These are phyloP conservation scores for Nematodospora anomalae DNA, from an alignment of 1,139 yeast species.

Conservation along the genomic window DNA sequence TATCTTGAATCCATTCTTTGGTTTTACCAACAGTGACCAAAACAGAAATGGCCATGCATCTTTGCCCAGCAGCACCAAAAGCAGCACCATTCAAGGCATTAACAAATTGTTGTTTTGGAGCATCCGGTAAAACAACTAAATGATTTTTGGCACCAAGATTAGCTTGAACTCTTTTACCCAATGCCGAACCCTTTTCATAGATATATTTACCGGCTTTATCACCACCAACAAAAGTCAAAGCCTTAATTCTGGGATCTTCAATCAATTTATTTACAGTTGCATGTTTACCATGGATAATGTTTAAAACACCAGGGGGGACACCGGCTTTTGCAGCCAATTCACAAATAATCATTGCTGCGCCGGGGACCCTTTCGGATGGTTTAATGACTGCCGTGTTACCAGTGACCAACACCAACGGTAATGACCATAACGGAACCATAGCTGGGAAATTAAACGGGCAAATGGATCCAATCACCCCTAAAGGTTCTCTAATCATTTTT, in stretches of 20 bases:
- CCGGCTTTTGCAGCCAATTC: constrained; percentile 77
- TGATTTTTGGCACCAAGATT: constrained; percentile 80
- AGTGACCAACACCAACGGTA: constrained; percentile 72
- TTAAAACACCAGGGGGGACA: constrained; percentile 73
- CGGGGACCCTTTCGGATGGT: constrained; percentile 80
- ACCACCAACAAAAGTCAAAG: constrained; percentile 77
- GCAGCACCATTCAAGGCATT: constrained; percentile 76
- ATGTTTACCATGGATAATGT: constrained; percentile 75
- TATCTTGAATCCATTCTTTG: constrained; percentile 62
- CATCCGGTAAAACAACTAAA: constrained; percentile 72
- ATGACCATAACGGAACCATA: constrained; percentile 84
- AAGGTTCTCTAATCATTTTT: constrained; percentile 65
- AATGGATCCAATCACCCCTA: constrained; percentile 69
- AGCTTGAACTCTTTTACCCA: constrained; percentile 78
- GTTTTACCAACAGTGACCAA: constrained; percentile 75
- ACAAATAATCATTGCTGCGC: constrained; percentile 75
- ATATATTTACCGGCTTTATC: constrained; percentile 77
- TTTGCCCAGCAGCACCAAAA: constrained; percentile 84
- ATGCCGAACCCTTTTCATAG: constrained; percentile 63
- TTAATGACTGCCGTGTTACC: constrained; percentile 77
- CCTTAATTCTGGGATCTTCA: constrained; percentile 77
- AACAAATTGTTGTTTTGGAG: constrained; percentile 63
- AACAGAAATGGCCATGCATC: constrained; percentile 81
- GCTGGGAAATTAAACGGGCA: constrained; percentile 84
- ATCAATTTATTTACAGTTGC: constrained; percentile 72